A percentile compares a stretch with the other conserved stretches of the same genome.
These are phyloP conservation scores for Penicillium sp. DNA, from an alignment of 2,329 filamentous ascomycete species.

Conservation along the genomic window DNA sequence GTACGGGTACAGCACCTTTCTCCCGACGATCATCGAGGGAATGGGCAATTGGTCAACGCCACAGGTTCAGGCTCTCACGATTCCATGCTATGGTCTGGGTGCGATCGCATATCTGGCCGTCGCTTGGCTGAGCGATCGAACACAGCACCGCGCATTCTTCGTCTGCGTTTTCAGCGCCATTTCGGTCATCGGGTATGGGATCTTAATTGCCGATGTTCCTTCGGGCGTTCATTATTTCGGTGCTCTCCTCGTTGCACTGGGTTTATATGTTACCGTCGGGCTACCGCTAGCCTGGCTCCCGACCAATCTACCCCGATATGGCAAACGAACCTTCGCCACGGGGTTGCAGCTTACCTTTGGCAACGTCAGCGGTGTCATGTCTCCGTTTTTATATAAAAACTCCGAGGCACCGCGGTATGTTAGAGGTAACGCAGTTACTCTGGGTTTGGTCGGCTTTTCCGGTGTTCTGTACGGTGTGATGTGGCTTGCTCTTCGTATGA, in stretches of 20 bases:
- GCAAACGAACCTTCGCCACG: conserved; percentile 70
- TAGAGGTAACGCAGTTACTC: conserved; percentile 60
- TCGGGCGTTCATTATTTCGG: conserved; percentile 70
- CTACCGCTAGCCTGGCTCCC: conserved; percentile 58
- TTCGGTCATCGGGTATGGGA: conserved; percentile 66
- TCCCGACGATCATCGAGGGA: conserved; percentile 73
- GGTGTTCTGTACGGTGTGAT: conserved; percentile 54
- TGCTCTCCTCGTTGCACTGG: conserved; percentile 72
- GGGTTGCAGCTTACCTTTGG: conserved; percentile 70
- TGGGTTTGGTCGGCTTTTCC: conserved; percentile 58
- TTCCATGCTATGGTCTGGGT: conserved; percentile 73
- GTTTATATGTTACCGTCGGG: conserved; percentile 63
- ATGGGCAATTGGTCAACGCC: conserved; percentile 64
- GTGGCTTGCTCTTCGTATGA: conserved; percentile 52
- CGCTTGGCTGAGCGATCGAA: conserved; percentile 66
- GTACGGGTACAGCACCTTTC: conserved; percentile 74
- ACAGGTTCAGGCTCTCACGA: conserved; percentile 71
- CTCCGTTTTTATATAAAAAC: conserved; percentile 56
- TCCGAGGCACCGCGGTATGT: conserved; percentile 58
- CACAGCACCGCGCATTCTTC: conserved; percentile 65
- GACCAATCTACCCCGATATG: conserved; percentile 70
- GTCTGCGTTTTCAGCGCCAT: conserved; percentile 61
- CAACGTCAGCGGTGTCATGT: conserved; percentile 70
- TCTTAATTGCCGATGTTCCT: conserved; percentile 61
- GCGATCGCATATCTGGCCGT: conserved; percentile 66